Percentiles rank a stretch among this genome's conserved stretches.
phyloP scores from a whole-genome alignment of 2,329 filamentous ascomycete genomes.

The Colletotrichum godetiae region DNA sequence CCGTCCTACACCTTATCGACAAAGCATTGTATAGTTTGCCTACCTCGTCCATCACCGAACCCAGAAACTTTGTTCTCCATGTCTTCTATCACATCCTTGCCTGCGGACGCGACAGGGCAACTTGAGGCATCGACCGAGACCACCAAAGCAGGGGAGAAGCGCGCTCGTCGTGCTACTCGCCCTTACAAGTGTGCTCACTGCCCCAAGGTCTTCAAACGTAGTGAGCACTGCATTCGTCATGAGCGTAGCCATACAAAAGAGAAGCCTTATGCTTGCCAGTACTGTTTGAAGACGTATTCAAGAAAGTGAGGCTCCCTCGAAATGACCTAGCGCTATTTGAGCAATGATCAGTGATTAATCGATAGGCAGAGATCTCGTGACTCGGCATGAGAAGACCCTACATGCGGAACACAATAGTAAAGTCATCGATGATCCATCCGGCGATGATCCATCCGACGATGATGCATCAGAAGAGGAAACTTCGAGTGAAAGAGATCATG shows the following conservation, averaged over 20 bases:
- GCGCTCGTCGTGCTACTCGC: not conserved
- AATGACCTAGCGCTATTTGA: not conserved
- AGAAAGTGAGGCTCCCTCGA: not conserved
- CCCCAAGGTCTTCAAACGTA: slow-evolving; percentile 8
- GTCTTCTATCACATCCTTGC: not conserved
- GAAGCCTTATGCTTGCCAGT: slow-evolving; percentile 3
- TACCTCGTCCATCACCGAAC: not conserved
- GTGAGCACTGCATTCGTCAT: slow-evolving; percentile 4
- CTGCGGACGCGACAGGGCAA: not conserved
- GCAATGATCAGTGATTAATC: not conserved
- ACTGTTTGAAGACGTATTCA: slow-evolving; percentile 3
- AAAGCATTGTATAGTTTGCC: not conserved
- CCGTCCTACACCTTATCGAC: not conserved
- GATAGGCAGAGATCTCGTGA: not conserved
- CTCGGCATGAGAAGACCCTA: not conserved
- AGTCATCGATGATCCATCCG: not conserved
- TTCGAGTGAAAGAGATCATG: not conserved
- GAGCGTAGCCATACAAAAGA: slow-evolving; percentile 8
- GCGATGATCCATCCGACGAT: not conserved
- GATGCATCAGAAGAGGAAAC: not conserved
- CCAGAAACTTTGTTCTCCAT: not conserved
- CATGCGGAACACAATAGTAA: not conserved
- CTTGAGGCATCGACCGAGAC: not conserved
- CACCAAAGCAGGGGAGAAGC: not conserved
- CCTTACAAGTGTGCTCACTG: not conserved